Base-by-base conservation (phyloP, 805 yeast species). In the Saccharomycopsis vini region DNA sequence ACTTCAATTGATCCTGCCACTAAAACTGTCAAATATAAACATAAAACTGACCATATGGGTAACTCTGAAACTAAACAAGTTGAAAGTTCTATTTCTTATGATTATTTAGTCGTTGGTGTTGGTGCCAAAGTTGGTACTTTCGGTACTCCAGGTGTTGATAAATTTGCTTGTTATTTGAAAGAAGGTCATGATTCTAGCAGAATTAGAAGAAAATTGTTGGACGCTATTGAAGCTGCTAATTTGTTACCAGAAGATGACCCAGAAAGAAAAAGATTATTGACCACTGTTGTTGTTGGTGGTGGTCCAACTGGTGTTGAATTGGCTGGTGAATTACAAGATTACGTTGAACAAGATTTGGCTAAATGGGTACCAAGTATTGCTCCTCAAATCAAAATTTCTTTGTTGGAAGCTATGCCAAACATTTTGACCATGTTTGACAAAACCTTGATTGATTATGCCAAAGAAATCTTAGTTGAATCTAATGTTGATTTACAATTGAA, bases 251-350 rank as follows among this genome's bases (percentile, higher is more conserved):
- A 73, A 54, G 62, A 64, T 23, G 85, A 77, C 54, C 79, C 79
- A 18, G 95, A 85, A 62, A 78, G 97, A 66, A 75, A 78, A 66
- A 77, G 95, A 62, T 73, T 90, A 56, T 73, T 89, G 61, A 82
- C 81, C 50, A 80, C 88, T 56, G 90, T 90, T 50, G 95, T 90
- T 50, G 94, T 92, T 54, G 97, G 97, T 58, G 97, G 97, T 66
- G 97, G 97, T 52, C 97, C 97, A 61, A 89, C 97, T 36, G 97
- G 97, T 69, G 96, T 89, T 50, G 97, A 88, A 68, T 83, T 88
- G 56, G 96, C 97, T 54, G 97, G 95, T 58, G 97, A 90, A 67
- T 69, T 89, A 56, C 94, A 84, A 67, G 97, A 89, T 65, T 90
- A 85, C 66, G 83, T 88, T 50, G 88, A 84, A 62, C 94, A 89